Percentiles rank a stretch among this genome's conserved stretches.
Evolutionary conservation across 176 grass and related monocot genomes (phyloP).

Genomic region (Canna indica): DNA sequence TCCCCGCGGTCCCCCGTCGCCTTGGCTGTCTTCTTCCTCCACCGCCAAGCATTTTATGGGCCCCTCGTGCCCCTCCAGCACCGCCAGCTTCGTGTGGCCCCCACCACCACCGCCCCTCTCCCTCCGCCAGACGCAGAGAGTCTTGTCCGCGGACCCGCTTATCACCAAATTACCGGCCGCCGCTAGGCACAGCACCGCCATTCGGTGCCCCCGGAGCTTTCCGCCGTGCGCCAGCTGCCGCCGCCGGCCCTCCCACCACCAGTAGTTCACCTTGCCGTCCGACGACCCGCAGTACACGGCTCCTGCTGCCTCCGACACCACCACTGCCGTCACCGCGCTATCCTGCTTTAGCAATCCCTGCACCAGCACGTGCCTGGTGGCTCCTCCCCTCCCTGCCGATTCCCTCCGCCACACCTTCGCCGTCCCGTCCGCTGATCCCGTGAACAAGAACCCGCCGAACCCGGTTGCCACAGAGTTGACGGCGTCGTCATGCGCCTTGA

Average conservation of each 20-base stretch:
- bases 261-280: conserved; percentile 1
- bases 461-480: conserved; percentile 5
- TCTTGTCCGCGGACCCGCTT: conserved; percentile 12
- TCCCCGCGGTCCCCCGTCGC: neutral
- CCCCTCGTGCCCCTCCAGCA: conserved; percentile 9
- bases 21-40: conserved; percentile 3
- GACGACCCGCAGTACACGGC: conserved; percentile 12
- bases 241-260: conserved; percentile 5
- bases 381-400: neutral
- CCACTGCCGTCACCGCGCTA: conserved; percentile 10
- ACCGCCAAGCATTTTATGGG: conserved; percentile 10
- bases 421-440: conserved; percentile 15
- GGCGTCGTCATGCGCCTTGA: conserved; percentile 21
- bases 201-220: conserved; percentile 4
- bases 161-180: neutral
- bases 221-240: conserved; percentile 2
- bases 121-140: conserved; percentile 11
- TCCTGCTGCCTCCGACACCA: neutral
- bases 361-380: conserved; percentile 10
- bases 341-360: conserved; percentile 1
- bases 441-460: conserved; percentile 7
- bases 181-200: conserved; percentile 12
- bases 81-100: conserved; percentile 3
- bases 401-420: conserved; percentile 16
- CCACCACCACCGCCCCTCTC: neutral